Percentiles rank a stretch among this genome's conserved stretches.
Evolutionary conservation across 2,329 filamentous ascomycete genomes (phyloP).

Genomic region (Pseudogymnoascus sp.): DNA sequence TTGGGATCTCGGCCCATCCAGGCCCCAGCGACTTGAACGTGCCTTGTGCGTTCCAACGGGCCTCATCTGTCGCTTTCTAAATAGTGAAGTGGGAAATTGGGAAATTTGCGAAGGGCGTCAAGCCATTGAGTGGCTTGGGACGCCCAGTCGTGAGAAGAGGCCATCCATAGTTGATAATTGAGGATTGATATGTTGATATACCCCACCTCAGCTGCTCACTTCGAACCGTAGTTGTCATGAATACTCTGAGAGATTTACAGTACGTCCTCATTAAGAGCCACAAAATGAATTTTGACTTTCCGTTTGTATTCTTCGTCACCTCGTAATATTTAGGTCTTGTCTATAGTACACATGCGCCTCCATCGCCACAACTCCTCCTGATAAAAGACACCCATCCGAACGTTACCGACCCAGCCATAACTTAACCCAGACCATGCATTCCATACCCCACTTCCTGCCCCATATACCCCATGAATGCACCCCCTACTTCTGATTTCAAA

Average conservation of each 20-base stretch:
- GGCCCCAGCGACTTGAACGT: not conserved
- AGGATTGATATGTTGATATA: not conserved
- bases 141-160: not conserved
- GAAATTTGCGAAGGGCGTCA: not conserved
- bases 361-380: not conserved
- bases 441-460: not conserved
- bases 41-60: not conserved
- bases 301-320: slow-evolving; percentile 2
- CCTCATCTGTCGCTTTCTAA: not conserved
- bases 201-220: not conserved
- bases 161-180: not conserved
- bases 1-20: not conserved
- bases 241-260: not conserved
- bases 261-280: not conserved
- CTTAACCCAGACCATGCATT: not conserved
- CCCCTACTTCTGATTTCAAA: not conserved
- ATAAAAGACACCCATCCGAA: not conserved
- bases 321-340: slow-evolving; percentile 14
- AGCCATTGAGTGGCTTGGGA: not conserved
- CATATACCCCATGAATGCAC: not conserved
- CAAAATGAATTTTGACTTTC: not conserved
- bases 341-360: not conserved
- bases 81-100: not conserved
- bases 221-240: not conserved
- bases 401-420: not conserved